Evolutionary conservation across 805 yeast genomes (phyloP).

Genomic region (Candida khao-thaluensis): DNA sequence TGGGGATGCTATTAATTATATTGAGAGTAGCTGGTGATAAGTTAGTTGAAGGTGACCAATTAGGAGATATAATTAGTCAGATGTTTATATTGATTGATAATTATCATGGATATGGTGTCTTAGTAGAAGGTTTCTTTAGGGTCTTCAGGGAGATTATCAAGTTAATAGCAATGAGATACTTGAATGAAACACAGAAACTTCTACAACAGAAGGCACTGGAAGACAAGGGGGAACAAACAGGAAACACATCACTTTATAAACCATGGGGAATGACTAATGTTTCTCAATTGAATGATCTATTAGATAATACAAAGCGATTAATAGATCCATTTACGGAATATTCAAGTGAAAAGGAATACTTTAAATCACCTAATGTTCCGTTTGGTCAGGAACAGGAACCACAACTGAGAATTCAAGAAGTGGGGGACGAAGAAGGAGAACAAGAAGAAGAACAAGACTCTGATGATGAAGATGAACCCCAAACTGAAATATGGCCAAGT

Average conservation of each 20-base stretch:
- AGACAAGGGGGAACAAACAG: not conserved
- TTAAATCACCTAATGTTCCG: slow-evolving; percentile 38
- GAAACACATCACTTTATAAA: slow-evolving; percentile 23
- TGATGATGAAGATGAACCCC: slow-evolving; percentile 17
- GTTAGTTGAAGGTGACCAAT: slow-evolving; percentile 52
- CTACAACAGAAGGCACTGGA: not conserved
- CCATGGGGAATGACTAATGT: slow-evolving; percentile 62
- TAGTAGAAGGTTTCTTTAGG: slow-evolving; percentile 71
- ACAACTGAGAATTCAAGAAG: no score
- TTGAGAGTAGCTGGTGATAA: slow-evolving; percentile 68
- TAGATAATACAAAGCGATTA: slow-evolving; percentile 35
- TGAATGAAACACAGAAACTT: not conserved
- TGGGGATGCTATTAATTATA: slow-evolving; percentile 67
- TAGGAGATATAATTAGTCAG: slow-evolving; percentile 71
- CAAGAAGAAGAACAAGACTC: slow-evolving; percentile 18
- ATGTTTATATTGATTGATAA: slow-evolving; percentile 76
- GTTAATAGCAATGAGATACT: slow-evolving; percentile 28
- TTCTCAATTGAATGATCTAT: slow-evolving; percentile 43
- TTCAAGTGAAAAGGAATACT: slow-evolving; percentile 40
- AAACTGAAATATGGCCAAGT: slow-evolving; percentile 54
- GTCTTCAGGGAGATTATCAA: slow-evolving; percentile 63
- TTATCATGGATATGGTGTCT: slow-evolving; percentile 75
- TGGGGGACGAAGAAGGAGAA: slow-evolving; percentile 11
- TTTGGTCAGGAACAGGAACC: no score
- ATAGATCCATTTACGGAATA: slow-evolving; percentile 29